Base-by-base conservation (phyloP, 2,329 filamentous ascomycete genomes). In the Thermomyces lanuginosus region DNA sequence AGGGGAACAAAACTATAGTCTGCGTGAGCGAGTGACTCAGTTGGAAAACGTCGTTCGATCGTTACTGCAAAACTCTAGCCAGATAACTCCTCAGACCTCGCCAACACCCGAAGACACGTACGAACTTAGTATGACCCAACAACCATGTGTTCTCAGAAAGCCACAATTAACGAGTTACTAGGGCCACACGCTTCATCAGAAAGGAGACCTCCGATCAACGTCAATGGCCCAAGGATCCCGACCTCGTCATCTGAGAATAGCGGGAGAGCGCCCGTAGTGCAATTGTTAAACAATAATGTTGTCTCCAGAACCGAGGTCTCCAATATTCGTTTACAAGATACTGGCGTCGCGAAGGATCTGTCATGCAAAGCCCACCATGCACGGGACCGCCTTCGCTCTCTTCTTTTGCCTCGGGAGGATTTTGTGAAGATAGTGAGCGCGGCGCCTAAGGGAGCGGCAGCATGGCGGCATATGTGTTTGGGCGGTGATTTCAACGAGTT, bases 261-360 rank as follows among this genome's bases (percentile, higher is more conserved):
- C 9, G 44, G 45, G 26, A 45, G 43, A 30, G 51, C 52, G 3
- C 52, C 52, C 1, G 43, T 53, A 1, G 27, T 56, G 28, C 45
- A 49, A 12, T 26, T 56, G 3, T 51, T 56, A 21, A 48, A 55
- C 32, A 56, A 55, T 28, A 45, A 50, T 9, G 38, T 54, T 18
- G 39, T 55, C 22, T 41, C 36, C 8, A 37, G 45, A n/a, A 42
- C 39, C 26, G 42, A 52, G 12, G 45, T 43, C 18, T 27, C 40
- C 5, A 30, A 36, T 2, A 39, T 41, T 1, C 40, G 29, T 9
- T 36, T 39, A 28, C 42, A 46, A 8, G 36, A 40, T 19, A 40
- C 41, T 12, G 24, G 31, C 6, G 40, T 34, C 12, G 28, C 35
- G 5, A 37, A 37, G 21, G 40, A 45, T 20, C 38, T 40, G 24